A percentile compares a stretch with the other conserved stretches of the same genome.
Conservation (phyloP, 305 asterid genomes). For the Fraxinus albicans region DNA sequence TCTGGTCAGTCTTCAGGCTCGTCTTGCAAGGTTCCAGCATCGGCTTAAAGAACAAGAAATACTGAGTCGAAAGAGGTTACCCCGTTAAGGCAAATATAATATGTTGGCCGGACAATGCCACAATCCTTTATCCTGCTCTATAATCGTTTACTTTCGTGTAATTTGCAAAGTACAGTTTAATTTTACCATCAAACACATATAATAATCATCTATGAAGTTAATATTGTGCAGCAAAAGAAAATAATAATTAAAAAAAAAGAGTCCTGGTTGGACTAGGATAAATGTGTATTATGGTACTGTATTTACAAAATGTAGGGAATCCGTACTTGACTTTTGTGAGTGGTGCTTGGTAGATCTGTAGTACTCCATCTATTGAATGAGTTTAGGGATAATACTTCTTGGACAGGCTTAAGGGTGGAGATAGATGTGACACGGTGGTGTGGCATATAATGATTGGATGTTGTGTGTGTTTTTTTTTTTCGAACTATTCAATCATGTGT, state of each 20-base stretch:
- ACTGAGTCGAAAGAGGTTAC: conserved; percentile 64
- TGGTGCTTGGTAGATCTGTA: neutral
- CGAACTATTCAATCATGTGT: too few relatives aligned
- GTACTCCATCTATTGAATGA: neutral
- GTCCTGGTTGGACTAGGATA: neutral
- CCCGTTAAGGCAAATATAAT: conserved; percentile 35
- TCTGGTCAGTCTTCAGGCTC: conserved; percentile 91
- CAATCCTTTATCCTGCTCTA: conserved; percentile 17
- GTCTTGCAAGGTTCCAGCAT: conserved; percentile 93
- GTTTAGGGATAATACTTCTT: too few relatives aligned
- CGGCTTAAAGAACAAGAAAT: conserved; percentile 83
- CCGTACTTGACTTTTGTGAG: neutral
- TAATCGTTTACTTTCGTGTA: conserved; percentile 27
- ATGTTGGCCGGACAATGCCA: neutral
- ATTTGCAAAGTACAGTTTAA: conserved; percentile 37
- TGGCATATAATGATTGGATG: too few relatives aligned
- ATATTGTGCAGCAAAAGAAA: neutral
- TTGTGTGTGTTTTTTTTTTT: too few relatives aligned
- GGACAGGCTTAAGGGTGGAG: too few relatives aligned
- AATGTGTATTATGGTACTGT: neutral
- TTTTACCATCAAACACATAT: conserved; percentile 29
- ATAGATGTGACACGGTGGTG: too few relatives aligned
- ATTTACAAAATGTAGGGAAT: neutral
- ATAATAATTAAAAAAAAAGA: neutral
- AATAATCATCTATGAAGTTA: neutral